These are phyloP conservation scores for Pythium dissimile DNA, from an alignment of 352 stramenopile species.

Conservation along the genomic window DNA sequence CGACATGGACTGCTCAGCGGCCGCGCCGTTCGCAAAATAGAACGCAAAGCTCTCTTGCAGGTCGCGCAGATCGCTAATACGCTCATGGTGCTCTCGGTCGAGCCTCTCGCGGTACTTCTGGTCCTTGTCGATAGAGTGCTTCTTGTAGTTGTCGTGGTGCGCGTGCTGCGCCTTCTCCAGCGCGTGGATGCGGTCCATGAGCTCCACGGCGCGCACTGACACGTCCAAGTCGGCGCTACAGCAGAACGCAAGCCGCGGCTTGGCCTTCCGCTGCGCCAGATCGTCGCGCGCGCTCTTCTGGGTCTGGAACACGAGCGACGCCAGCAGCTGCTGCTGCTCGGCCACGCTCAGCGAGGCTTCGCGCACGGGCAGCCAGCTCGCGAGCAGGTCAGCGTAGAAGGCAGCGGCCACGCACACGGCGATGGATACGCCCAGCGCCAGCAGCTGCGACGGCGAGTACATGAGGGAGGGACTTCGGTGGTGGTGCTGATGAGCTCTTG, in stretches of 20 bases:
- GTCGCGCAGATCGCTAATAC: slow-evolving; percentile 53
- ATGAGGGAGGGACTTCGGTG: slow-evolving; percentile 18
- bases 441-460: slow-evolving; percentile 62
- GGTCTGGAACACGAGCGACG: slow-evolving; percentile 62
- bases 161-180: slow-evolving; percentile 40
- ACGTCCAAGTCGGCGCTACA: slow-evolving; percentile 81
- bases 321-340: slow-evolving; percentile 67
- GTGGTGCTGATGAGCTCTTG: background rate
- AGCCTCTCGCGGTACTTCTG: slow-evolving; percentile 24
- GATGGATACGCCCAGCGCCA: slow-evolving; percentile 52
- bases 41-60: slow-evolving; percentile 82
- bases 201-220: slow-evolving; percentile 64
- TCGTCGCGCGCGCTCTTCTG: no score
- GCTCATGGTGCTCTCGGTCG: slow-evolving; percentile 60
- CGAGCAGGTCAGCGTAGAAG: slow-evolving; percentile 60
- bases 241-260: slow-evolving; percentile 69
- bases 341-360: slow-evolving; percentile 29
- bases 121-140: slow-evolving; percentile 12
- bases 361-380: slow-evolving; percentile 37
- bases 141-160: slow-evolving; percentile 36
- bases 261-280: no score
- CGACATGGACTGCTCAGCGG: slow-evolving; percentile 80
- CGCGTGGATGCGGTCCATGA: slow-evolving; percentile 58
- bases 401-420: slow-evolving; percentile 44
- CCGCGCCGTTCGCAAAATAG: slow-evolving; percentile 77